Conservation (phyloP, 2,329 filamentous ascomycete genomes). For the Colletotrichum somersetense region DNA sequence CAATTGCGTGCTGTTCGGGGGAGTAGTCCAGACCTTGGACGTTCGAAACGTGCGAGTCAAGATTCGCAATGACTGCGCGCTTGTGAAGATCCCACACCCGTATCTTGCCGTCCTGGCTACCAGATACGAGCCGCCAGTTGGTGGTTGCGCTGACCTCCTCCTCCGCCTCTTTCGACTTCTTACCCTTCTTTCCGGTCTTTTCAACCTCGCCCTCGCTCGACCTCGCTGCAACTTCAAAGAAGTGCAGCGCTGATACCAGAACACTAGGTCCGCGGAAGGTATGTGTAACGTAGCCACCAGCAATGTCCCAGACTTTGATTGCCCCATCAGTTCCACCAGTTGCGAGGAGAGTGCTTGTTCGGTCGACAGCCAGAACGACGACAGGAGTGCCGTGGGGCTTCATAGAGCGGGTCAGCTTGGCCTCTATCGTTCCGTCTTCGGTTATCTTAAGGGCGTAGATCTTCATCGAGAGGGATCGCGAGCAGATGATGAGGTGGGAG, state of each 20-base stretch:
- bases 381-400: slow-evolving; percentile 94
- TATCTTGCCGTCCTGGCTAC: slow-evolving; percentile 93
- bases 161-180: slow-evolving; percentile 58
- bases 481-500: slow-evolving; percentile 91
- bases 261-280: slow-evolving; percentile 95
- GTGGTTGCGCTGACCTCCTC: slow-evolving; percentile 56
- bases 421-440: slow-evolving; percentile 69
- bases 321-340: slow-evolving; percentile 94
- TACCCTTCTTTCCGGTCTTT: slow-evolving; percentile 57
- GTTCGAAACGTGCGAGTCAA: slow-evolving; percentile 95
- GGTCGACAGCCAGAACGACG: slow-evolving; percentile 85
- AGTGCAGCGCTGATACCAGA: slow-evolving; percentile 89
- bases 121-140: slow-evolving; percentile 86
- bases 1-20: slow-evolving; percentile 76
- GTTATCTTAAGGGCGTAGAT: slow-evolving; percentile 81
- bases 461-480: slow-evolving; percentile 94
- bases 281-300: slow-evolving; percentile 90
- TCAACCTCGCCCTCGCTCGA: slow-evolving; percentile 56
- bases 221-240: slow-evolving; percentile 79
- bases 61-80: slow-evolving; percentile 78
- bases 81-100: slow-evolving; percentile 93
- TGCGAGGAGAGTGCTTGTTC: slow-evolving; percentile 88
- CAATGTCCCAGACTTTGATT: slow-evolving; percentile 97
- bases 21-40: slow-evolving; percentile 91
- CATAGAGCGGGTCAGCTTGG: slow-evolving; percentile 80